These are phyloP conservation scores for Wolfiporia cocos DNA, from an alignment of 1,284 basidiomycete genomes.

Conservation along the genomic window DNA sequence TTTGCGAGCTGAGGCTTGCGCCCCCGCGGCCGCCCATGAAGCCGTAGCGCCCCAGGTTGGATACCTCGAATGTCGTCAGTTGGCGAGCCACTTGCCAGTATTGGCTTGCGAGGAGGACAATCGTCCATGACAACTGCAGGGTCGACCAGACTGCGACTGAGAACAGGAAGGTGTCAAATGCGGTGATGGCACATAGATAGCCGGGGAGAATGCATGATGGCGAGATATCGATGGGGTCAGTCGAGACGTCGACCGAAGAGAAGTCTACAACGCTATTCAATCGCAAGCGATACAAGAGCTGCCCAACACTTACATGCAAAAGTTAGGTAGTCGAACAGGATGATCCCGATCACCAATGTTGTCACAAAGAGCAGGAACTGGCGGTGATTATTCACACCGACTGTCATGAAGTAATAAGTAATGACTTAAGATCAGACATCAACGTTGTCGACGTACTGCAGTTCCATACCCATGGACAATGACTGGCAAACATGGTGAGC, in stretches of 20 bases:
- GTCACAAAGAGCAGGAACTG: conserved; percentile 90
- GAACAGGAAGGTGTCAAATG: conserved; percentile 82
- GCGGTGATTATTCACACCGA: conserved; percentile 93
- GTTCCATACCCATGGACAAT: conserved; percentile 99
- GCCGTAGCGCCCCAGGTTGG: conserved; percentile 91
- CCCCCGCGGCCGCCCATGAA: conserved; percentile 96
- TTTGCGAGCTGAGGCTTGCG: conserved; percentile 55
- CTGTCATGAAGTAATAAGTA: conserved; percentile 31
- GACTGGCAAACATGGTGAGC: conserved; percentile 39
- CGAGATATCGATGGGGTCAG: conserved; percentile 38
- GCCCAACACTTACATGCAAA: conserved; percentile 63
- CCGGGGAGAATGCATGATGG: conserved; percentile 65
- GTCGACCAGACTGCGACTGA: conserved; percentile 80
- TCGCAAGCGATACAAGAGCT: too few relatives aligned
- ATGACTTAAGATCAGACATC: conserved; percentile 2
- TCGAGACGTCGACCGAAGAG: conserved; percentile 33
- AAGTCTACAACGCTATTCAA: too few relatives aligned
- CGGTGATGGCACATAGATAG: conserved; percentile 63
- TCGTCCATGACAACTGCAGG: conserved; percentile 91
- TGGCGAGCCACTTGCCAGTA: conserved; percentile 90
- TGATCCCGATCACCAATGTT: conserved; percentile 78
- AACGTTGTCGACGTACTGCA: conserved; percentile 59
- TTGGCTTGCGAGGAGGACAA: conserved; percentile 81
- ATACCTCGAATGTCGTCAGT: conserved; percentile 96
- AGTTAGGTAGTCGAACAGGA: conserved; percentile 77